phyloP scores from a whole-genome alignment of 345 rosid genomes.

The Camelina neglecta region DNA sequence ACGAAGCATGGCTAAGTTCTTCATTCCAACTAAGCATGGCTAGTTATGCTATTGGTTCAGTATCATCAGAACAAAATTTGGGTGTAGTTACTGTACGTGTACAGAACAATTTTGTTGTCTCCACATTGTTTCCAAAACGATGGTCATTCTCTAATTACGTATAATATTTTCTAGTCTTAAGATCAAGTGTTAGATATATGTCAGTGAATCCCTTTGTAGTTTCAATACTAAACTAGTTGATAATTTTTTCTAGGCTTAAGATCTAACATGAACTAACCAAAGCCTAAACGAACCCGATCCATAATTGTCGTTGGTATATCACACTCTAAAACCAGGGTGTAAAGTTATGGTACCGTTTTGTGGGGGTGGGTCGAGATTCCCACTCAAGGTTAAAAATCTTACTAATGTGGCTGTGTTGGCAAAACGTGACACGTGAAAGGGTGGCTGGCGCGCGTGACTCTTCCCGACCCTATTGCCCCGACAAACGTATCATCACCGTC shows the following conservation, averaged over 20 bases:
- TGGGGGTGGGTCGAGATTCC: slow-evolving; percentile 32
- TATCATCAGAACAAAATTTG: neutral
- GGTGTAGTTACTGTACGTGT: neutral
- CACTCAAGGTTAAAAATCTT: slow-evolving; percentile 6
- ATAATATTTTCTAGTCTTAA: no score
- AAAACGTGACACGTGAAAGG: slow-evolving; percentile 31
- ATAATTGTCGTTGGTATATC: neutral
- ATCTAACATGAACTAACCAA: neutral
- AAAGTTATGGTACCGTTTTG: slow-evolving; percentile 22
- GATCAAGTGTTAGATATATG: neutral
- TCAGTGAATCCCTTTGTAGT: no score
- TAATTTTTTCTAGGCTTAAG: neutral
- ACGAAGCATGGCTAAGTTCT: slow-evolving; percentile 17
- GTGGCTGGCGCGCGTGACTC: slow-evolving; percentile 22
- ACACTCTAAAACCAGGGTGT: slow-evolving; percentile 25
- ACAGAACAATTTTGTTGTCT: neutral
- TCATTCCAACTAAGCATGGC: neutral
- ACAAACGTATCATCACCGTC: slow-evolving; percentile 39
- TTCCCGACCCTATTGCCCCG: slow-evolving; percentile 13
- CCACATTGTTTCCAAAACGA: no score
- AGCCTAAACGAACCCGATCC: neutral
- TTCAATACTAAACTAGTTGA: no score
- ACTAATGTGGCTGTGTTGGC: slow-evolving; percentile 5
- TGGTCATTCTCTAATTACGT: no score
- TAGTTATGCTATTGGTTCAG: neutral